Evolutionary conservation across 768 basidiomycete species (phyloP), one percentile per base, ranked within the genome.

Genomic region (Phaffia australis): DNA sequence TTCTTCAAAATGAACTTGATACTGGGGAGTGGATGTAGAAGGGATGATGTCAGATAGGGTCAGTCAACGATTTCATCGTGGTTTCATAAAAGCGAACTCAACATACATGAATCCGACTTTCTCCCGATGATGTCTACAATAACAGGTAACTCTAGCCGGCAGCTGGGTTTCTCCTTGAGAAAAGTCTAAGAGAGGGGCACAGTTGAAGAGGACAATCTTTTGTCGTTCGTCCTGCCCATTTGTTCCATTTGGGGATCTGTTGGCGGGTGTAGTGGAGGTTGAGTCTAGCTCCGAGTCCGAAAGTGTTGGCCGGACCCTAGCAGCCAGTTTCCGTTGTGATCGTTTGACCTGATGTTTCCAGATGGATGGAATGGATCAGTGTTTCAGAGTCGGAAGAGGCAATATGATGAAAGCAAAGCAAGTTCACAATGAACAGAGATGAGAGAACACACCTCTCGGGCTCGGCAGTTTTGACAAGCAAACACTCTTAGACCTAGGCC

Each of bases 61-160:
- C 32, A 16, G 14, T 0, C 18, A 50, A 59, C 18, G 5, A 50
- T 32, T n/a, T 27, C 18, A 61, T 16, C 27, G 27, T 16, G 50
- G 23, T 6, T 16, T 8, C 29, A 32, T 5, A 19, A 32, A 27
- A 50, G 8, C 8, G 1, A 27, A 60, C 23, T 52, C 27, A 3
- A 68, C 76, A 51, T 50, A 77, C 77, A 73, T 67, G 77, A 97
- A 98, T 2, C 95, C 95, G 48, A 87, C 80, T 78, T 95, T 97
- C 78, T 99, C 95, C 68, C 90, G 87, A 78, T 99, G 94, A 80
- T 98, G 95, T 60, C 94, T 85, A 71, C 95, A 98, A 76, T 99
- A 99, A 77, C 95, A 99, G 8, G 94, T 94, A 69, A 99, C 89
- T 56, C 95, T 84, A 48, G 95, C 84, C 9, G 94, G 94, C n/a